Base-by-base conservation (phyloP, 2,329 filamentous ascomycete species). In the Xylariaceae sp. region DNA sequence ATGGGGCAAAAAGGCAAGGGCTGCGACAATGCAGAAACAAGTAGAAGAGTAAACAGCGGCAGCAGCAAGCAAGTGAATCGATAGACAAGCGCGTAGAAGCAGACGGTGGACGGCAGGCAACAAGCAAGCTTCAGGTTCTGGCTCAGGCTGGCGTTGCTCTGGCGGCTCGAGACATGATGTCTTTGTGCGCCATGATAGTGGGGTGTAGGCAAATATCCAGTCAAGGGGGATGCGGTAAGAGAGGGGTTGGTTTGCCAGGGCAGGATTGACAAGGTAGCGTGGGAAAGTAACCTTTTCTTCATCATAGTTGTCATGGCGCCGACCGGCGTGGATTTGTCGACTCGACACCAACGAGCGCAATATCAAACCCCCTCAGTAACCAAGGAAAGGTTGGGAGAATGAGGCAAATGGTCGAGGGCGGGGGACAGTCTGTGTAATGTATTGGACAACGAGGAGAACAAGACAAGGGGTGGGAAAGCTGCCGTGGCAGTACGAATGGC, bases 231-330 rank as follows among this genome's bases (percentile, higher is more conserved):
- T 11, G 22, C 6, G 6, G 22, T 7, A 8, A 32, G 15, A 17
- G 30, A 8, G 8, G 13, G 30, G 30, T 4, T 32, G 16, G 30
- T n/a, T 32, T n/a, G 13, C 15, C 30, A 17, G 30, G 30, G 30
- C 30, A 32, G 30, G 30, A n/a, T n/a, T 8, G 38, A 18, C 19
- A 31, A 16, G 19, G 16, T 15, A 32, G 33, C 30, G 24, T 19
- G 41, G 44, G 39, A 19, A 12, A 37, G 26, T 48, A 49, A 52
- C 51, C 52, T 53, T 55, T 55, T 55, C 43, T 55, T 55, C 22
- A 38, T 36, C 44, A 49, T 52, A 35, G 52, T 48, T 32, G 49
- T 47, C 51, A 53, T 54, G 19, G 15, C 41, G 36, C 34, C 34
- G 24, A 31, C 19, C 36, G 31, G 45, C 31, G 42, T 44, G 32